phyloP scores from a whole-genome alignment of 116 monocot genomes.

The Cymodocea nodosa region DNA sequence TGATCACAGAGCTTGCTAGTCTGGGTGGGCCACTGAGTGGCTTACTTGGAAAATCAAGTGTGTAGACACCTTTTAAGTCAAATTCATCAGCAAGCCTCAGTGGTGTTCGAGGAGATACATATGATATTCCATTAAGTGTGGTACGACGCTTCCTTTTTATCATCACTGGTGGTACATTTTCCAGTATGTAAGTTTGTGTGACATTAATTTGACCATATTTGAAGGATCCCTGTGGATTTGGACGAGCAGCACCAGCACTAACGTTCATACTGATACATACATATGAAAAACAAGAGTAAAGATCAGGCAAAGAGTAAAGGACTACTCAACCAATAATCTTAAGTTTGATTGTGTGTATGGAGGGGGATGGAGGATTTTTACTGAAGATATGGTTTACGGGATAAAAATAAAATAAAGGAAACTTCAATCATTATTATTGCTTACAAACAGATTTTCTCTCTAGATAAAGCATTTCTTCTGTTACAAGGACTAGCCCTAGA shows the following conservation, averaged over 20 bases:
- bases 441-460: no score
- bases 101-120: conserved; percentile 43
- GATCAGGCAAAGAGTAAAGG: neutral
- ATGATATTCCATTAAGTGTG: conserved; percentile 59
- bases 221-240: conserved; percentile 80
- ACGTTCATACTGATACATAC: conserved; percentile 41
- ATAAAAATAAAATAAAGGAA: no score
- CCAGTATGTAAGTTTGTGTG: conserved; percentile 48
- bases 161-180: conserved; percentile 31
- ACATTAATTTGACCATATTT: conserved; percentile 69
- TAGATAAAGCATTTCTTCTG: no score
- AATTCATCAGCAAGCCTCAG: conserved; percentile 54
- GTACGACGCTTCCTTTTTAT: conserved; percentile 55
- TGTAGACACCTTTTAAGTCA: conserved; percentile 45
- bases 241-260: conserved; percentile 55
- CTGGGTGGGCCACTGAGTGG: conserved; percentile 30
- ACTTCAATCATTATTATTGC: no score
- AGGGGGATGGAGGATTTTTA: no score
- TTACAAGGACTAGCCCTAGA: no score
- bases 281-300: neutral
- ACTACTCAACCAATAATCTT: no score
- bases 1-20: conserved; percentile 34
- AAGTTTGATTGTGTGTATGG: no score
- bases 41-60: conserved; percentile 56
- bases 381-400: no score